phyloP scores from a whole-genome alignment of 1,284 basidiomycete genomes.

The Irpex lacteus region DNA sequence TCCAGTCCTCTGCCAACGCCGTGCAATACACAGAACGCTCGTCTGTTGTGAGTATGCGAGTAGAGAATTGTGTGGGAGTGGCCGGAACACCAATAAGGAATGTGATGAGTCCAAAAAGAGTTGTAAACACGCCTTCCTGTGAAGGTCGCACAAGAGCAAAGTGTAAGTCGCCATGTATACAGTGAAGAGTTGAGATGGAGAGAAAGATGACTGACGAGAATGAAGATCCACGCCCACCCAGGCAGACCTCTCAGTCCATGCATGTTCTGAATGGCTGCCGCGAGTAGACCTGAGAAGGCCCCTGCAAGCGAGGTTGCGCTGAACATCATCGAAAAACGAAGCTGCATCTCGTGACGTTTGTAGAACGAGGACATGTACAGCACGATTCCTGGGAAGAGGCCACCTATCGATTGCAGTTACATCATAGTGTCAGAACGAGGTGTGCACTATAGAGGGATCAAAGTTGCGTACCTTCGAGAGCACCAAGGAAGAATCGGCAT shows the following conservation, averaged over 20 bases:
- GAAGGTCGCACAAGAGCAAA: neutral
- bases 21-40: neutral
- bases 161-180: neutral
- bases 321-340: constrained; percentile 49
- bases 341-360: constrained; percentile 23
- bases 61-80: neutral
- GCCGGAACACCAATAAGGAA: neutral
- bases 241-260: constrained; percentile 58
- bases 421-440: neutral
- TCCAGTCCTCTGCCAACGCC: neutral
- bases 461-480: constrained; percentile 20
- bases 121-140: neutral
- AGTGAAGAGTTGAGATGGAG: too few relatives aligned
- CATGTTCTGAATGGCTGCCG: constrained; percentile 60
- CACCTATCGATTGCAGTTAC: neutral
- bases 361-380: constrained; percentile 25
- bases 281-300: constrained; percentile 62
- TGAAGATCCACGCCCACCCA: constrained; percentile 63
- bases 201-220: constrained; percentile 28
- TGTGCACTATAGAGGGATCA: neutral
- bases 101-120: neutral
- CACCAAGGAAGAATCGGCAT: constrained; percentile 27
- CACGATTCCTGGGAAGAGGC: constrained; percentile 22
- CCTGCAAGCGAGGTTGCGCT: constrained; percentile 57
- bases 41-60: neutral